A percentile compares a stretch with the other conserved stretches of the same genome.
Evolutionary conservation across 192 early-diverging fungal species (phyloP).

Genomic region (Tieghemiomyces parasiticus): DNA sequence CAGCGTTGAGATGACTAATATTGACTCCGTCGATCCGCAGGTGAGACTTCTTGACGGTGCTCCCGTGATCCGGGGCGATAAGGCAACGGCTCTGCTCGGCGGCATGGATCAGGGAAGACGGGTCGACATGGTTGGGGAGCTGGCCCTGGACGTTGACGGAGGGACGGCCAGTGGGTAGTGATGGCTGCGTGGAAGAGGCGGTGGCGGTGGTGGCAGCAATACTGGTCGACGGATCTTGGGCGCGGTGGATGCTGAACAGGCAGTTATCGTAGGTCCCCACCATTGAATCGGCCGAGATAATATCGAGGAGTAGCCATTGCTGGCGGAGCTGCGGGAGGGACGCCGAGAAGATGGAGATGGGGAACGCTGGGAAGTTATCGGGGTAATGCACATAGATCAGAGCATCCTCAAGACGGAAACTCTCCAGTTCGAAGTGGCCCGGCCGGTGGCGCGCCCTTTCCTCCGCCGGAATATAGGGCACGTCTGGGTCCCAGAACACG

Average conservation of each 20-base stretch:
- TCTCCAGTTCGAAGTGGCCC: conserved; percentile 74
- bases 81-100: background rate
- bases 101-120: no score
- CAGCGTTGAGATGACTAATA: conserved; percentile 79
- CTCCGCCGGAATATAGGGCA: conserved; percentile 40
- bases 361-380: conserved; percentile 68
- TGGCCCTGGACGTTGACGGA: no score
- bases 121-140: no score
- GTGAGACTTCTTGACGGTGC: conserved; percentile 29
- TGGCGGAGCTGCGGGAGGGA: conserved; percentile 68
- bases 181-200: background rate
- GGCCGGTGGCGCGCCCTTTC: conserved; percentile 42
- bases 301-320: conserved; percentile 87
- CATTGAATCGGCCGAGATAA: conserved; percentile 72
- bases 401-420: conserved; percentile 71
- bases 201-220: conserved; percentile 3
- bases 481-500: conserved; percentile 57
- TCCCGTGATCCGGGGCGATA: background rate
- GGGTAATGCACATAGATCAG: conserved; percentile 76
- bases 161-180: no score
- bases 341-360: conserved; percentile 74
- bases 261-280: conserved; percentile 92
- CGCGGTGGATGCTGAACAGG: conserved; percentile 80
- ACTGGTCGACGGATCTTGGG: conserved; percentile 47
- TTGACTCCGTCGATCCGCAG: conserved; percentile 77